phyloP scores from a whole-genome alignment of 176 grass and related monocot genomes.

The Alopecurus myosuroides region DNA sequence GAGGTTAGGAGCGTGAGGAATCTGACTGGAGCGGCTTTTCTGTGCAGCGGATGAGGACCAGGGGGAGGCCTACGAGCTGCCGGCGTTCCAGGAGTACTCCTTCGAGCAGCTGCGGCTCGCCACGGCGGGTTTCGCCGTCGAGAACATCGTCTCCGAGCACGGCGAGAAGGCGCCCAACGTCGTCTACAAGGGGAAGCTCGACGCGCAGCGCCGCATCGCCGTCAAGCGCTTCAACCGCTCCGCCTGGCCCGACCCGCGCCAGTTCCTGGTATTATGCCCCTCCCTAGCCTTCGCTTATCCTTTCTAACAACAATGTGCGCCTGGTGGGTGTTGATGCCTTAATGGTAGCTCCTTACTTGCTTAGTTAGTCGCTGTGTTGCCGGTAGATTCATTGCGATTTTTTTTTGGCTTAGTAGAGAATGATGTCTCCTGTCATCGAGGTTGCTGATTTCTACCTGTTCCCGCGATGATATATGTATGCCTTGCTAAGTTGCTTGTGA shows the following conservation, averaged over 20 bases:
- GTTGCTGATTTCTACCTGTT: constrained; percentile 31
- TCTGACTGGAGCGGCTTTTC: not conserved
- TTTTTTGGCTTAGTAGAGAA: not conserved
- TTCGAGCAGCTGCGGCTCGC: constrained; percentile 85
- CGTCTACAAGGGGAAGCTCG: constrained; percentile 96
- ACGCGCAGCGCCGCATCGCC: constrained; percentile 68
- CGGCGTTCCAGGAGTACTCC: constrained; percentile 76
- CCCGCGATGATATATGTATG: constrained; percentile 6
- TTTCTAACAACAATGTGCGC: not conserved
- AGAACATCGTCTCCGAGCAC: constrained; percentile 94
- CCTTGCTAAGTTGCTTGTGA: constrained; percentile 19
- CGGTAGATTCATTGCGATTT: constrained; percentile 15
- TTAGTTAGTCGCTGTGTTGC: not conserved
- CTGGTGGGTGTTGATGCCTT: not conserved
- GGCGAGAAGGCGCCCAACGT: constrained; percentile 99
- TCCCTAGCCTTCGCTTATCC: not conserved
- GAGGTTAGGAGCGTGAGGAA: not conserved
- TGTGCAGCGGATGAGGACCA: constrained; percentile 51
- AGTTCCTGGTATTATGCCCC: constrained; percentile 99
- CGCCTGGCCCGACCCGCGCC: constrained; percentile 85
- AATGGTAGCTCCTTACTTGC: not conserved
- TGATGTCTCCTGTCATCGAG: constrained; percentile 20
- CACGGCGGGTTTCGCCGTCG: constrained; percentile 69
- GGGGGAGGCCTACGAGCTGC: constrained; percentile 67
- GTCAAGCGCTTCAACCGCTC: constrained; percentile 93